phyloP scores from a whole-genome alignment of 2,329 filamentous ascomycete species.

The Diplodia mutila region DNA sequence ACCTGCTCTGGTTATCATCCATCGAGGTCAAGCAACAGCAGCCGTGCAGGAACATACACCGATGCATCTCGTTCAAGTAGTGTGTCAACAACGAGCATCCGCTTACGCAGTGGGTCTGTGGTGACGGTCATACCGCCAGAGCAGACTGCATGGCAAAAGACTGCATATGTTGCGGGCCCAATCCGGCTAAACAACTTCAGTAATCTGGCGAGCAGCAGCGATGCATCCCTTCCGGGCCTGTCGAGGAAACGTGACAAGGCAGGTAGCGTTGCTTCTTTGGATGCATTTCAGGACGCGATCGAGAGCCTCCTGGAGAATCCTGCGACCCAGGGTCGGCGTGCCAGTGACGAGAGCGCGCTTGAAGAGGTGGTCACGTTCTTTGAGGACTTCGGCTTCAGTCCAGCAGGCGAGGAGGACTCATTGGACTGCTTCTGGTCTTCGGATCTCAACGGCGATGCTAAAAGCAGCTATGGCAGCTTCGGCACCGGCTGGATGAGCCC shows the following conservation, averaged over 20 bases:
- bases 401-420: constrained; percentile 3
- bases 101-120: constrained; percentile 38
- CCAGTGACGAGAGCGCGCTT: constrained; percentile 40
- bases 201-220: background rate
- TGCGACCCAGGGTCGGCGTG: constrained; percentile 30
- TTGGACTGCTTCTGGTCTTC: constrained; percentile 21
- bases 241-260: background rate
- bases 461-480: background rate
- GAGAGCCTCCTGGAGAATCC: constrained; percentile 5
- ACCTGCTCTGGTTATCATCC: background rate
- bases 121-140: constrained; percentile 42
- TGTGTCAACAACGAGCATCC: constrained; percentile 15
- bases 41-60: constrained; percentile 8
- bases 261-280: constrained; percentile 5
- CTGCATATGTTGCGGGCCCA: constrained; percentile 47
- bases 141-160: constrained; percentile 38
- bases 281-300: constrained; percentile 17
- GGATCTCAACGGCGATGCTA: constrained; percentile 29
- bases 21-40: background rate
- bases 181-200: constrained; percentile 43
- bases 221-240: background rate
- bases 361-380: constrained; percentile 51
- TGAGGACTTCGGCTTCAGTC: constrained; percentile 42
- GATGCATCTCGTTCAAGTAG: constrained; percentile 14
- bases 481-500: constrained; percentile 7